Evolutionary conservation across 805 yeast species (phyloP).

Genomic region (Komagataella pseudopastoris): DNA sequence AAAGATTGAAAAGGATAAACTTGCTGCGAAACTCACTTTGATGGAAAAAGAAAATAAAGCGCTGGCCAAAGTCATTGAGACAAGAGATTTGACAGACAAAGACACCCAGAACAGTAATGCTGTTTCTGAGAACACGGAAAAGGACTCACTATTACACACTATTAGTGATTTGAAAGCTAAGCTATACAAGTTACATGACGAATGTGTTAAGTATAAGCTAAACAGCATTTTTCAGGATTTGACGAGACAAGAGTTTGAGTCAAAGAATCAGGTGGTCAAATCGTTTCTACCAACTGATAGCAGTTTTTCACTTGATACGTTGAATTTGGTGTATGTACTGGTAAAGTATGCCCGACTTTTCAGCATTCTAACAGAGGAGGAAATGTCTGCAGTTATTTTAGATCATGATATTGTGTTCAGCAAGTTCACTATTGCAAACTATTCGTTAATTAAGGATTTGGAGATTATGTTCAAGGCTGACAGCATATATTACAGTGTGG

Average conservation of each 20-base stretch:
- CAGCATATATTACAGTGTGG: neutral
- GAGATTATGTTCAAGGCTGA: neutral
- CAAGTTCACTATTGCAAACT: neutral
- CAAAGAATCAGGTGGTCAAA: neutral
- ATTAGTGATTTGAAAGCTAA: neutral
- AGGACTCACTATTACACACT: neutral
- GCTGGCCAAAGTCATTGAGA: neutral
- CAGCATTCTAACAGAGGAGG: neutral
- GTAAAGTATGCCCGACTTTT: neutral
- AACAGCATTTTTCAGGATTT: neutral
- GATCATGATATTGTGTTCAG: neutral
- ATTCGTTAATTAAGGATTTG: neutral
- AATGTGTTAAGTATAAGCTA: neutral
- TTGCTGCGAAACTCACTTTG: constrained; percentile 6
- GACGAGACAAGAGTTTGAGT: neutral
- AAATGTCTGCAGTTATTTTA: neutral
- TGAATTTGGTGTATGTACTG: neutral
- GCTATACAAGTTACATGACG: neutral
- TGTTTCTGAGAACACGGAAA: neutral
- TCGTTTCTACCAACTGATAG: neutral
- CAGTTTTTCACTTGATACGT: neutral
- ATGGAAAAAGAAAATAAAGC: constrained; percentile 10
- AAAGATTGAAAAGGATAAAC: constrained; percentile 3
- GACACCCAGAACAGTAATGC: neutral
- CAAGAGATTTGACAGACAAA: neutral